A percentile compares a stretch with the other conserved stretches of the same genome.
phyloP scores from a whole-genome alignment of 345 rosid genomes.

The Salix purpurea region DNA sequence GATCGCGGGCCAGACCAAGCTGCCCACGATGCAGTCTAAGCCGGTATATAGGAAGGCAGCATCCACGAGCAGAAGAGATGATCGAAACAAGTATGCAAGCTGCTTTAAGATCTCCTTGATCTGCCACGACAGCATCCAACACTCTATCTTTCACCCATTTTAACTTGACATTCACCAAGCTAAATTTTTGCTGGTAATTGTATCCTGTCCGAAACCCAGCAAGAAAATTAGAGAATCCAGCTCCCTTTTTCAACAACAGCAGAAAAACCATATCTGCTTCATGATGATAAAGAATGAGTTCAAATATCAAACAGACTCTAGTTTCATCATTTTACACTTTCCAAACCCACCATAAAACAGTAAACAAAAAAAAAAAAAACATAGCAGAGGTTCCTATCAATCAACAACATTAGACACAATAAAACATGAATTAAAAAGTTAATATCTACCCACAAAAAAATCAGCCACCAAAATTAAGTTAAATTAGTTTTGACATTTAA shows the following conservation, averaged over 20 bases:
- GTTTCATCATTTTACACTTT: background rate
- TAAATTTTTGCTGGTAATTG: conserved; percentile 44
- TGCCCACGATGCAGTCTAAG: conserved; percentile 54
- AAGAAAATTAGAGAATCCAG: conserved; percentile 16
- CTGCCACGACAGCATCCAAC: conserved; percentile 52
- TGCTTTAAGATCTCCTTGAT: conserved; percentile 62
- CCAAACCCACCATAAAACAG: background rate
- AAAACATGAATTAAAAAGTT: no score
- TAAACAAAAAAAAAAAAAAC: background rate
- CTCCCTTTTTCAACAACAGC: conserved; percentile 11
- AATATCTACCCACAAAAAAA: no score
- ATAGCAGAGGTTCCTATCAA: no score
- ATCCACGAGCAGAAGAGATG: conserved; percentile 36
- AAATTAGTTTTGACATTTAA: no score
- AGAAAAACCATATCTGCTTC: conserved; percentile 34
- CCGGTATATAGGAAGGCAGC: conserved; percentile 44
- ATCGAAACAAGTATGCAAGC: conserved; percentile 51
- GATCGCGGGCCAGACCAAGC: conserved; percentile 54
- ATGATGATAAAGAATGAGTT: background rate
- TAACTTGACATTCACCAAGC: conserved; percentile 67
- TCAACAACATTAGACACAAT: no score
- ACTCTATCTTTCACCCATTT: conserved; percentile 82
- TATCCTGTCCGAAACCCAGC: conserved; percentile 33
- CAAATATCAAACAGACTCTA: background rate
- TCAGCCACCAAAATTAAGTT: no score